Conservation (phyloP, 148 eudicot species). For the Vaccinium myrtillus region DNA sequence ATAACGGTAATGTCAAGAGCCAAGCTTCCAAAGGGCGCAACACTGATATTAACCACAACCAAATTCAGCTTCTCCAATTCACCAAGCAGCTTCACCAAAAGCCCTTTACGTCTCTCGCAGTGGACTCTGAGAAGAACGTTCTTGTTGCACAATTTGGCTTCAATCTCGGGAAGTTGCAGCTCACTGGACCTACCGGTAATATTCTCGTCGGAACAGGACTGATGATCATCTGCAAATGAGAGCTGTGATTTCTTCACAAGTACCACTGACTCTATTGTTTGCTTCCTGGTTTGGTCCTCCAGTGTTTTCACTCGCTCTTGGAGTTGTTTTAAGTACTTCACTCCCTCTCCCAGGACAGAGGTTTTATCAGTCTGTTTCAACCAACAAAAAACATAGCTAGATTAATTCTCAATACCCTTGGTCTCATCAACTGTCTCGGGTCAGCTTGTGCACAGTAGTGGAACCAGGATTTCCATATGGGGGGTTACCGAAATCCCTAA, state of each 20-base stretch:
- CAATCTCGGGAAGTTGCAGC: slow-evolving; percentile 12
- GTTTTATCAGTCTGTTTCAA: slow-evolving; percentile 34
- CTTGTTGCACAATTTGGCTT: slow-evolving; percentile 15
- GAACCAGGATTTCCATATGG: too few relatives aligned
- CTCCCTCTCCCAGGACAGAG: slow-evolving; percentile 71
- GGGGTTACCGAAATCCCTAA: too few relatives aligned
- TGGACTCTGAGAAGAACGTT: slow-evolving; percentile 19
- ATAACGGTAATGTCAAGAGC: slow-evolving; percentile 19
- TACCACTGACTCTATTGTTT: slow-evolving; percentile 37
- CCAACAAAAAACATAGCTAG: not conserved
- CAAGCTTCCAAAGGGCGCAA: slow-evolving; percentile 26
- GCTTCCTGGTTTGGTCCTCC: slow-evolving; percentile 35
- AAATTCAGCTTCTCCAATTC: slow-evolving; percentile 38
- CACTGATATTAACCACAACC: slow-evolving; percentile 25
- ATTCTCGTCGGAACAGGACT: slow-evolving; percentile 10
- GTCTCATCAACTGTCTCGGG: too few relatives aligned
- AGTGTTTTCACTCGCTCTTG: slow-evolving; percentile 49
- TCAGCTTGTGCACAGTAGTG: too few relatives aligned
- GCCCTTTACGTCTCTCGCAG: slow-evolving; percentile 23
- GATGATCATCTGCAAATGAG: not conserved
- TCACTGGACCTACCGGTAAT: not conserved
- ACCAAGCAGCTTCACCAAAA: slow-evolving; percentile 23
- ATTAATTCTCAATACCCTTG: not conserved
- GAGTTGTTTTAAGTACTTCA: slow-evolving; percentile 63
- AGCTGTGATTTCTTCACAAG: slow-evolving; percentile 38